These are phyloP conservation scores for Didymella lethalis DNA, from an alignment of 2,329 filamentous ascomycete genomes.

Conservation along the genomic window DNA sequence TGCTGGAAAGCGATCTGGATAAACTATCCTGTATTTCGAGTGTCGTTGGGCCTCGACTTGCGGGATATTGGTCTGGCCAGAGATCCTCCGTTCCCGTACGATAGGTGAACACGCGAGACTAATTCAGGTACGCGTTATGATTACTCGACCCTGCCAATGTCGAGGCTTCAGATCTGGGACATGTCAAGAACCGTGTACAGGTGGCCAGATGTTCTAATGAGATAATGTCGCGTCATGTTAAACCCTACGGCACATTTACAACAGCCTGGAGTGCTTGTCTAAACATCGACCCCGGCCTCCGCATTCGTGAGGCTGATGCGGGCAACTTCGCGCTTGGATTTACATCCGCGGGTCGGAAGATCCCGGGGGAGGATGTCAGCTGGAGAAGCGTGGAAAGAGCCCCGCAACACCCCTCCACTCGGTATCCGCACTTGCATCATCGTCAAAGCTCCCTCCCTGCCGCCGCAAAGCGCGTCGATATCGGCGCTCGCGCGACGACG, in stretches of 20 bases:
- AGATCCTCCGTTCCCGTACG: conserved; percentile 20
- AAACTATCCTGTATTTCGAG: conserved; percentile 9
- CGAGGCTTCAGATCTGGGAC: background rate
- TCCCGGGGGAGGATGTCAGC: conserved; percentile 32
- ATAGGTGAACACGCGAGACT: conserved; percentile 11
- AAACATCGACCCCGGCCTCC: background rate
- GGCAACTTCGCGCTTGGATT: conserved; percentile 2
- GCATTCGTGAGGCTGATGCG: conserved; percentile 10
- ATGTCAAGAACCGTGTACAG: background rate
- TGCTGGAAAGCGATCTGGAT: conserved; percentile 3
- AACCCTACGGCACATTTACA: too few species aligned
- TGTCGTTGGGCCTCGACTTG: conserved; percentile 10
- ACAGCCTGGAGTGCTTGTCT: background rate
- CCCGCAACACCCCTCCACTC: conserved; percentile 30
- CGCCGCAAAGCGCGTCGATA: conserved; percentile 39
- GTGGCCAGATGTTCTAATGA: background rate
- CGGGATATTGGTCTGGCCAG: conserved; percentile 18
- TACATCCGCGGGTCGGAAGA: conserved; percentile 43
- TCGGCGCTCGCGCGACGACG: conserved; percentile 14
- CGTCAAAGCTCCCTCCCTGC: conserved; percentile 29
- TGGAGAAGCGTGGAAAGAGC: conserved; percentile 14
- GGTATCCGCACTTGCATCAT: conserved; percentile 32
- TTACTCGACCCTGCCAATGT: conserved; percentile 1
- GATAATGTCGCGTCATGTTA: background rate
- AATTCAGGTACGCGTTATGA: conserved; percentile 14